Base-by-base conservation (phyloP, 768 basidiomycete species). In the Boletus reticuloceps region DNA sequence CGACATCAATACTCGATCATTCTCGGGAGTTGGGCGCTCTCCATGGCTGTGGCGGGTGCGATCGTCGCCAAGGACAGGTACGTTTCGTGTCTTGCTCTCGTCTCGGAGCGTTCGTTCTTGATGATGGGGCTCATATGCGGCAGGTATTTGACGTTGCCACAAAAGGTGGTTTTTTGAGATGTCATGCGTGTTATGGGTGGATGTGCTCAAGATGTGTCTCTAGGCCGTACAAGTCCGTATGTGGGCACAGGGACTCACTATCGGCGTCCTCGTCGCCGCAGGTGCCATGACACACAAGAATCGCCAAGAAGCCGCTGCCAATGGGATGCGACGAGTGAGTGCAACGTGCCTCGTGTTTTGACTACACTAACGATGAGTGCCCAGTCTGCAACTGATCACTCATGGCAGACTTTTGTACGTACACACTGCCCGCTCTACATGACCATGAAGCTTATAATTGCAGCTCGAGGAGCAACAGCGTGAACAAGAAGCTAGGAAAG, bases 191-290 rank as follows among this genome's bases (percentile, higher is more conserved):
- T n/a, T n/a, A n/a, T n/a, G n/a, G n/a, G n/a, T 25, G 25, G 25
- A 17, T n/a, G 6, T 39, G 20, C 55, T 62, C 42, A 59, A 12
- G 75, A 16, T n/a, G 77, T 63, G 74, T 16, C n/a, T n/a, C 55
- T 39, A 77, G 78, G 74, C 90, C 27, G 90, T 93, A 4, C 90
- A 92, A 70, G 89, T 86, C 32, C 88, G 90, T 80, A 87, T 91
- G 86, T 91, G 89, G 89, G 89, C 89, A 5, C 89, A 92, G 59
- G 89, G 88, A 5, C 68, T 91, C 54, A 92, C 89, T 0, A 83
- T 92, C 43, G 88, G 87, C 37, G 76, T 91, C 25, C 71, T 91
- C 29, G 77, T 90, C 53, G 85, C 73, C 4, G 88, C 89, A 14
- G 89, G 87, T 59, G 82, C 82, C 6, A 70, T 91, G 27, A 84